Evolutionary conservation across 73 alveolate species (phyloP), one percentile per base, ranked within the genome.

Genomic region (Durusdinium trenchii): DNA sequence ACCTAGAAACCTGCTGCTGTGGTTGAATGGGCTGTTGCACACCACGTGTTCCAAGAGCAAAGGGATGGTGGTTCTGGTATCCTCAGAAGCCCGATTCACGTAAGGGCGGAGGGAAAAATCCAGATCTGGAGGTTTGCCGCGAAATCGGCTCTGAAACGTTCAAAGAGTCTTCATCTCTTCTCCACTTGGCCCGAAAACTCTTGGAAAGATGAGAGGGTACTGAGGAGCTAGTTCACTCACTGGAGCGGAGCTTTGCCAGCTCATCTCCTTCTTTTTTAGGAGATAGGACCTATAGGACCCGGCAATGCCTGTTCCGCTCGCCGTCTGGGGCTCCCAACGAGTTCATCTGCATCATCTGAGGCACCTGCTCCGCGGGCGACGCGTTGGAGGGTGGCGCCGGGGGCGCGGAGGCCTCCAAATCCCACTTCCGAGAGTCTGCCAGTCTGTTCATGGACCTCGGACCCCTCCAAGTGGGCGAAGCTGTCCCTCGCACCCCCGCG

Each of bases 301-400:
- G 20, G 42, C 38, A 9, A 10, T 26, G 20, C 9, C 78, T 23
- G 78, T 64, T 64, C 38, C 32, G 36, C 52, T 75, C 36, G 52
- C 36, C 36, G 28, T 32, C 91, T 81, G 35, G 47, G 91, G 35
- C 48, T 81, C 91, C n/a, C 50, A 81, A 51, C 71, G 94, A 84
- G 36, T 84, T 84, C 94, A 84, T 84, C 94, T 84, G 94, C 94
- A 84, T 32, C 94, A 84, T 84, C 51, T 84, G 94, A n/a, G 94
- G 94, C 36, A 84, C 94, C 94, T 84, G 18, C 16, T 18, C 81
- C 9, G 64, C 9, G 64, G 28, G 64, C 28, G 28, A 20, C 64
- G 9, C 64, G 9, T 54, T 54, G 46, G 43, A n/a, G 81, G 45
- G 32, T 18, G 32, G 81, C 81, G 42, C 81, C 42, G 81, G 42